phyloP scores from a whole-genome alignment of 1,284 basidiomycete species.

The Neonothopanus nambi region DNA sequence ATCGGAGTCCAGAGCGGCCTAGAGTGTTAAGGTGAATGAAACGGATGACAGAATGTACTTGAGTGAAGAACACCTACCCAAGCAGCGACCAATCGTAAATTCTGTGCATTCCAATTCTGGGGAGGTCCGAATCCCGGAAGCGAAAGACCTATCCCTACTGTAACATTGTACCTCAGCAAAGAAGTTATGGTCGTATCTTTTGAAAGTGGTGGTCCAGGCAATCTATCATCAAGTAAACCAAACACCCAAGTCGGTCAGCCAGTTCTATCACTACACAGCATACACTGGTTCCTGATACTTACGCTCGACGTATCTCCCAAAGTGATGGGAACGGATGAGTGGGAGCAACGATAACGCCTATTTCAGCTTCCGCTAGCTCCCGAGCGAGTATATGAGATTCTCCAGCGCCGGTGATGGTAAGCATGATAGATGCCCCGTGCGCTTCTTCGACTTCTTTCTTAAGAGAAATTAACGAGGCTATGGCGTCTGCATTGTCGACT shows the following conservation, averaged over 20 bases:
- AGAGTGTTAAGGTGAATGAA: too few relatives aligned
- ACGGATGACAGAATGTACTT: too few relatives aligned
- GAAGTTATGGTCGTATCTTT: constrained; percentile 44
- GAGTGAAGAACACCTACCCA: constrained; percentile 38
- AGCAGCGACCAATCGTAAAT: constrained; percentile 55
- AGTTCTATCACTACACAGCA: too few relatives aligned
- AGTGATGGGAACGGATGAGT: constrained; percentile 47
- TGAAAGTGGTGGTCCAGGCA: constrained; percentile 52
- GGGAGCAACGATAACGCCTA: constrained; percentile 57
- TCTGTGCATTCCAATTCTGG: constrained; percentile 44
- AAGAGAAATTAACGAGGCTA: constrained; percentile 55
- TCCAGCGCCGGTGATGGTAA: constrained; percentile 51
- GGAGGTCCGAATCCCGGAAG: constrained; percentile 31
- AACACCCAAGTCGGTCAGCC: too few relatives aligned
- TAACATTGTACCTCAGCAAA: constrained; percentile 50
- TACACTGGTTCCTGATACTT: too few relatives aligned
- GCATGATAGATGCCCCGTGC: constrained; percentile 30
- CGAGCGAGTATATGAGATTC: constrained; percentile 60
- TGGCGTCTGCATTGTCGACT: constrained; percentile 55
- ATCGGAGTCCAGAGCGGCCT: constrained; percentile 24
- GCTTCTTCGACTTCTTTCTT: constrained; percentile 51
- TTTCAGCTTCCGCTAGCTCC: constrained; percentile 49
- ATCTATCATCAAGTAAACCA: too few relatives aligned
- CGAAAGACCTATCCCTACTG: constrained; percentile 51
- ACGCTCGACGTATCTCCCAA: constrained; percentile 52